phyloP scores from a whole-genome alignment of 2,329 filamentous ascomycete genomes.

The Cladosporium halotolerans region DNA sequence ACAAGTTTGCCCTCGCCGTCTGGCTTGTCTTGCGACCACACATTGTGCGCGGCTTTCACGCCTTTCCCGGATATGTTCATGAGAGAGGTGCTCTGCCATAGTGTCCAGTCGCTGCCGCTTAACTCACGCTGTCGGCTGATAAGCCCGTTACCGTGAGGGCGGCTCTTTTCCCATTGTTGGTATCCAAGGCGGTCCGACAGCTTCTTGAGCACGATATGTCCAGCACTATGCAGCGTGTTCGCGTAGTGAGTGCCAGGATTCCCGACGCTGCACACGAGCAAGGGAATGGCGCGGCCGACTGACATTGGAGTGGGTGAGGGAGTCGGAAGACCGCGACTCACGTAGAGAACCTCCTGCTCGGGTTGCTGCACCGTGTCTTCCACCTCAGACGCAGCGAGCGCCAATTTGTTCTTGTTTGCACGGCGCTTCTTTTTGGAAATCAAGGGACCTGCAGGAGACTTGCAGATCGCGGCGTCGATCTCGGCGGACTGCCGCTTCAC shows the following conservation, averaged over 20 bases:
- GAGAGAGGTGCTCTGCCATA: conserved; percentile 66
- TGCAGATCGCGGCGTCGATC: not conserved
- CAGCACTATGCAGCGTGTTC: conserved; percentile 78
- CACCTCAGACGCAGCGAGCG: not conserved
- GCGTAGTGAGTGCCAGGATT: conserved; percentile 68
- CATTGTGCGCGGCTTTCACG: conserved; percentile 59
- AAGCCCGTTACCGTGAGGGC: conserved; percentile 44
- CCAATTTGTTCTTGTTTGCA: not conserved
- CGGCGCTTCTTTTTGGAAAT: not conserved
- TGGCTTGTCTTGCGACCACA: conserved; percentile 37
- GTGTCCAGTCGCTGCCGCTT: conserved; percentile 43
- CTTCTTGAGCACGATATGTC: conserved; percentile 67
- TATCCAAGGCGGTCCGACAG: conserved; percentile 47
- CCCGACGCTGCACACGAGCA: conserved; percentile 81
- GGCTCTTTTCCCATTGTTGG: conserved; percentile 32
- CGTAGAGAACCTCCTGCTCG: not conserved
- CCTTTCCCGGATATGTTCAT: conserved; percentile 84
- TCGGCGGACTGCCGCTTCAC: no score
- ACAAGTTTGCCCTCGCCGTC: conserved; percentile 52
- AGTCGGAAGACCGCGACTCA: conserved; percentile 11
- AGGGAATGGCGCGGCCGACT: conserved; percentile 33
- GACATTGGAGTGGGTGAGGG: conserved; percentile 18
- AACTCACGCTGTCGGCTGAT: conserved; percentile 37
- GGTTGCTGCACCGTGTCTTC: conserved; percentile 2
- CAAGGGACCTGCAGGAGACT: no score